Percentiles rank a stretch among this genome's conserved stretches.
phyloP scores from a whole-genome alignment of 371 early-diverging fungal genomes.

The Mucor racemosus region DNA sequence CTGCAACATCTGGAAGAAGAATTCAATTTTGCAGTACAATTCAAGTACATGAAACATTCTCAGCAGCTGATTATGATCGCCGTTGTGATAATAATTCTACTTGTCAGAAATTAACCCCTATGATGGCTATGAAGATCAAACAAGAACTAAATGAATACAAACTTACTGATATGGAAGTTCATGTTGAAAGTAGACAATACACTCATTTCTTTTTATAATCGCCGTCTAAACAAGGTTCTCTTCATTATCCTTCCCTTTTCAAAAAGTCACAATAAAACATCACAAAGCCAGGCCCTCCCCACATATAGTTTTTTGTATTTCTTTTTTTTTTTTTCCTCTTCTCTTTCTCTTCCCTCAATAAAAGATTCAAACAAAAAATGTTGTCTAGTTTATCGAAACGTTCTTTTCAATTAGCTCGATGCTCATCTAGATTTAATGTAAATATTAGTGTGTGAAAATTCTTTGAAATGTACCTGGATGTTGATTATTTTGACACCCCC shows the following conservation, averaged over 20 bases:
- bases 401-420: conserved; percentile 16
- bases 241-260: neutral
- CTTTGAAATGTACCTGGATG: neutral
- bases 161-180: conserved; percentile 75
- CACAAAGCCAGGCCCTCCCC: conserved; percentile 1
- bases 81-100: conserved; percentile 67
- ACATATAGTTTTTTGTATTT: neutral
- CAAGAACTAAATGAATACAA: conserved; percentile 81
- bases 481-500: neutral
- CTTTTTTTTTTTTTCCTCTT: neutral
- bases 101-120: conserved; percentile 66
- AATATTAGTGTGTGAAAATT: neutral
- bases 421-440: conserved; percentile 19
- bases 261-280: conserved; percentile 4
- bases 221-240: neutral
- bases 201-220: conserved; percentile 75
- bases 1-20: conserved; percentile 20
- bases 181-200: conserved; percentile 71
- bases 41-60: conserved; percentile 70
- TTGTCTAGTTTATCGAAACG: conserved; percentile 16
- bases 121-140: conserved; percentile 75
- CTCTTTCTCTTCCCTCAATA: neutral
- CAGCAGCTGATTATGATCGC: conserved; percentile 73
- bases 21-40: conserved; percentile 67
- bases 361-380: conserved; percentile 3